Evolutionary conservation across 768 basidiomycete genomes (phyloP), one percentile per base, ranked within the genome.

Genomic region (Serendipita indica): DNA sequence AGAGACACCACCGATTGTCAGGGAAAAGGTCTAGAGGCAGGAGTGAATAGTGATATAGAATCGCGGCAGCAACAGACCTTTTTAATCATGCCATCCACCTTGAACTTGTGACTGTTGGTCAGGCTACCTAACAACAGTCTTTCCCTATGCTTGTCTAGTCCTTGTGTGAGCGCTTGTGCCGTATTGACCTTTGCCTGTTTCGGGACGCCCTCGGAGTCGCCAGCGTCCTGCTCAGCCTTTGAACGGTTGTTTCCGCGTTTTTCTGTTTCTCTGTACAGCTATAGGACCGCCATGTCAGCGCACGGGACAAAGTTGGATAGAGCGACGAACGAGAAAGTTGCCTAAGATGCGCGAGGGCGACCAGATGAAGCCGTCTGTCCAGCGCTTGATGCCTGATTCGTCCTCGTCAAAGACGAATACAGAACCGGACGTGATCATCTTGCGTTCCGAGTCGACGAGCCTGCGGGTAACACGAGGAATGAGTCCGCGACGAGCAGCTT

Each of bases 291-390:
- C 39, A 41, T 25, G 27, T 5, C 1, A 5, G 22, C 14, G 27
- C 49, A 57, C 30, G 33, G 52, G 22, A 20, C 32, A 18, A n/a
- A 28, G 3, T 10, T 27, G 39, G 27, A n/a, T 13, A 46, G 45
- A 10, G 10, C 3, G 10, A 66, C 72, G 60, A 58, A 75, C 72
- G 43, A 98, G 74, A 67, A 96, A 98, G 70, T 97, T 97, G 65
- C 89, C 89, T 60, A 96, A 73, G 32, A 96, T 96, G 60, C 93
- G 77, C 63, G 84, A 86, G 0, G 93, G 93, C 64, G 85, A 88
- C 93, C 93, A 96, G 68, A 86, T 86, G 68, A 88, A 84, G n/a
- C 92, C 91, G 71, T 98, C 93, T 1, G 93, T 98, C 89, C 92
- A 96, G 41, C 93, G 79, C 73, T 93, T 94, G 74, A 98, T 98